Evolutionary conservation across 352 stramenopile species (phyloP).

Genomic region (Phytophthora melonis): DNA sequence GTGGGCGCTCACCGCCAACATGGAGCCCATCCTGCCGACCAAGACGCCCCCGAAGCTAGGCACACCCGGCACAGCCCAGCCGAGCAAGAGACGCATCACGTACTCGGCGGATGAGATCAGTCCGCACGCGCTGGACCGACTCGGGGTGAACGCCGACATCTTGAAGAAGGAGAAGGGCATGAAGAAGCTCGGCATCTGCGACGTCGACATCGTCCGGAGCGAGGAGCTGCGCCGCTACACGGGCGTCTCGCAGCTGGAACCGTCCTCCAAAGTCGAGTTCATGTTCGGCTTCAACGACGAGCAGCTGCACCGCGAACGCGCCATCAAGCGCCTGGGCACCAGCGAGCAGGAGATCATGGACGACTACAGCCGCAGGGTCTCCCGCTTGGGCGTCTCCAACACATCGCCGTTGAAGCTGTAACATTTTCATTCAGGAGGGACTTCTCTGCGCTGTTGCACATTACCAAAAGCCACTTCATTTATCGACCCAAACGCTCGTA

Average conservation of each 20-base stretch:
- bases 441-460: constrained; percentile 16
- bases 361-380: constrained; percentile 63
- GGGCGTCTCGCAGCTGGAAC: constrained; percentile 42
- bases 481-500: constrained; percentile 25
- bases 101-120: constrained; percentile 47
- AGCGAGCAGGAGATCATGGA: constrained; percentile 73
- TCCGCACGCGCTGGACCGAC: constrained; percentile 58
- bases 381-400: constrained; percentile 48
- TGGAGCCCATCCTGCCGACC: constrained; percentile 29
- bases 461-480: constrained; percentile 31
- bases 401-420: constrained; percentile 24
- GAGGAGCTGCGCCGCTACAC: constrained; percentile 68
- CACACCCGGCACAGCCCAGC: constrained; percentile 2
- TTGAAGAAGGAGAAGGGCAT: constrained; percentile 80
- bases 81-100: constrained; percentile 38
- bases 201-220: constrained; percentile 62
- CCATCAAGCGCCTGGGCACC: constrained; percentile 65
- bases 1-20: constrained; percentile 25
- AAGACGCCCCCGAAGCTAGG: constrained; percentile 21
- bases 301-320: constrained; percentile 66
- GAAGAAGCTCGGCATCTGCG: constrained; percentile 80
- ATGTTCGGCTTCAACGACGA: constrained; percentile 74
- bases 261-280: constrained; percentile 58
- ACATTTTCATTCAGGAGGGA: constrained; percentile 7
- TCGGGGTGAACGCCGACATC: constrained; percentile 69